Evolutionary conservation across 176 grass and related monocot genomes (phyloP).

Genomic region (Poa pratensis): DNA sequence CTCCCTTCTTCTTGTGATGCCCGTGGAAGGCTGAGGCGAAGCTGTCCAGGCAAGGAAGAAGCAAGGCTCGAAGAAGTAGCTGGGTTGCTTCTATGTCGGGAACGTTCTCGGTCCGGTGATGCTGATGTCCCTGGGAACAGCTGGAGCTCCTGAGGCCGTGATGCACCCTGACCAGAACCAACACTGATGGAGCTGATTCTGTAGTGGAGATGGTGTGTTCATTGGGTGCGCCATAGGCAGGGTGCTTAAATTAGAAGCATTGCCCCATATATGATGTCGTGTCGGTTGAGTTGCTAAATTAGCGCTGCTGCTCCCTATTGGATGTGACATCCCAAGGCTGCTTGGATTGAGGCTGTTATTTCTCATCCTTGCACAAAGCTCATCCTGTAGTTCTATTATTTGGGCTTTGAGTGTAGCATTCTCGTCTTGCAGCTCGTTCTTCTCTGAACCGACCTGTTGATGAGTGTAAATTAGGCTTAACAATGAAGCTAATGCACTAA

Average conservation of each 20-base stretch:
- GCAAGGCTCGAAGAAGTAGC: slow-evolving; percentile 39
- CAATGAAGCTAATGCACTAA: slow-evolving; percentile 8
- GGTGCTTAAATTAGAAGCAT: slow-evolving; percentile 29
- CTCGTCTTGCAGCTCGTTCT: slow-evolving; percentile 75
- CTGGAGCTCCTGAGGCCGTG: slow-evolving; percentile 64
- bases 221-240: background rate
- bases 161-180: slow-evolving; percentile 12
- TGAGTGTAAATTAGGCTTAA: slow-evolving; percentile 1
- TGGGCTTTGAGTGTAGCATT: slow-evolving; percentile 52
- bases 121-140: slow-evolving; percentile 58
- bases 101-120: slow-evolving; percentile 6
- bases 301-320: slow-evolving; percentile 10
- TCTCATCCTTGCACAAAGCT: slow-evolving; percentile 48
- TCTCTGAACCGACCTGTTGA: slow-evolving; percentile 62
- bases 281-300: slow-evolving; percentile 30
- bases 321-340: slow-evolving; percentile 22
- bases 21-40: slow-evolving; percentile 49
- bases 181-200: slow-evolving; percentile 36
- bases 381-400: slow-evolving; percentile 58
- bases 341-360: slow-evolving; percentile 36
- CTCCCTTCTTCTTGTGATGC: slow-evolving; percentile 49
- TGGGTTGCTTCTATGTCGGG: slow-evolving; percentile 24
- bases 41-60: slow-evolving; percentile 56
- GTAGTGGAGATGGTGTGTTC: slow-evolving; percentile 2
- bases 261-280: slow-evolving; percentile 38